Conservation (phyloP, 164 flowering plant species). For the Warburgia ugandensis region DNA sequence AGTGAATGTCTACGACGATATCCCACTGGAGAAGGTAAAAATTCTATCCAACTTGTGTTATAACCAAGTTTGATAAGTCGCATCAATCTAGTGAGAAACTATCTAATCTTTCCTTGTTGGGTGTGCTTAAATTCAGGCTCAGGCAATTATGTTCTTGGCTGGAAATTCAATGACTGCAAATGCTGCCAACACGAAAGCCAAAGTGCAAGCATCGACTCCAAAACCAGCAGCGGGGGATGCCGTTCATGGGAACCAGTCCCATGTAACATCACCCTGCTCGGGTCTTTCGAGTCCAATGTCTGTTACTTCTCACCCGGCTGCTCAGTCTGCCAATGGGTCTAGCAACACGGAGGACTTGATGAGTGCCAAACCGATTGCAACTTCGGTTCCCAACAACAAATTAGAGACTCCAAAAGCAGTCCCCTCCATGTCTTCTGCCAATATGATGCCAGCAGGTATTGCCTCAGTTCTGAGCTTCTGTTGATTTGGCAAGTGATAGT, state of each 20-base stretch:
- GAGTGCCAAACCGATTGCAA: slow-evolving; percentile 27
- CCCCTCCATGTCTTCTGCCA: slow-evolving; percentile 23
- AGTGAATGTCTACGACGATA: slow-evolving; percentile 63
- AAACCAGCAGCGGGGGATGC: slow-evolving; percentile 31
- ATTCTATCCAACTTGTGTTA: neutral
- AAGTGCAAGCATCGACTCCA: slow-evolving; percentile 29
- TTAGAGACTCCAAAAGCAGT: slow-evolving; percentile 28
- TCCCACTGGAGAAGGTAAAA: slow-evolving; percentile 78
- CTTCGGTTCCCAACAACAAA: slow-evolving; percentile 35
- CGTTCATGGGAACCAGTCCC: slow-evolving; percentile 30
- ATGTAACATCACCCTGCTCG: slow-evolving; percentile 30
- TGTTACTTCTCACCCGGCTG: slow-evolving; percentile 44
- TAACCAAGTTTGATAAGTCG: too few relatives aligned
- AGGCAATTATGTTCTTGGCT: slow-evolving; percentile 82
- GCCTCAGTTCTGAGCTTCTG: too few relatives aligned
- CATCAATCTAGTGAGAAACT: neutral
- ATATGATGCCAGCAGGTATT: slow-evolving; percentile 57
- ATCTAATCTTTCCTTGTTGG: neutral
- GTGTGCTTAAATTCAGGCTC: slow-evolving; percentile 45
- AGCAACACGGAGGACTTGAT: slow-evolving; percentile 41
- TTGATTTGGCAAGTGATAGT: too few relatives aligned
- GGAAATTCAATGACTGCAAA: slow-evolving; percentile 39
- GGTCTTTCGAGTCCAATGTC: slow-evolving; percentile 63
- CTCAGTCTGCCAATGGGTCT: slow-evolving; percentile 50
- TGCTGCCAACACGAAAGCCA: slow-evolving; percentile 21